Evolutionary conservation across 345 rosid species (phyloP), one percentile per base, ranked within the genome.

Genomic region (Carallia pectinifolia): DNA sequence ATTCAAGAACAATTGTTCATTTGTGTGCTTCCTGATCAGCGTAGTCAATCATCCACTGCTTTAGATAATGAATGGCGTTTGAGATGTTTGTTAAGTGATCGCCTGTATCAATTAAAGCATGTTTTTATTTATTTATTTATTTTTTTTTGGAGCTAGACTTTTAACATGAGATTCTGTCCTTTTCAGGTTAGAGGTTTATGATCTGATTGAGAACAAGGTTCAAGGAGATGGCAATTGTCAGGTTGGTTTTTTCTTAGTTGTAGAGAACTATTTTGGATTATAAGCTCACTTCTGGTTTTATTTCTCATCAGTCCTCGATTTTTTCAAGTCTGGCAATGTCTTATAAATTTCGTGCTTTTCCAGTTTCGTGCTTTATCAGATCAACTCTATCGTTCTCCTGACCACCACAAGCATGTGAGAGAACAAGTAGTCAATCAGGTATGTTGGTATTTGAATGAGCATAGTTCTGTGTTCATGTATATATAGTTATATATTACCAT

Each of bases 331-430:
- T 12, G 16, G 50, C 4, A 13, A 44, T 12, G 50, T 44, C 50
- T 44, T 4, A 44, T 44, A 12, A 10, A 44, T 44, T 77, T 64
- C 55, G 13, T 73, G 2, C 73, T 77, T 48, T 69, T 63, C 44
- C 89, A 93, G 98, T 93, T 90, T 72, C 88, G 97, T 33, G 81
- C 98, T 48, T 71, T 90, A 72, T 89, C 97, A 59, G 98, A 93
- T 72, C 98, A 90, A 81, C 90, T 93, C 48, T 93, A 90, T 71
- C 89, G 88, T 54, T 84, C 98, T 67, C 60, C 91, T 59, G 92
- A 90, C 36, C 83, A 88, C 73, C 97, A 90, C 80, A 83, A 74
- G 61, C 70, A 69, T 85, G 92, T 90, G 73, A 88, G 98, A 69
- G 84, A 88, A 58, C 89, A 82, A 79, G 76, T 93, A 71, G 78